Percentiles rank a stretch among this genome's conserved stretches.
Conservation (phyloP, 2,329 filamentous ascomycete species). For the Fusarium nisikadoi region DNA sequence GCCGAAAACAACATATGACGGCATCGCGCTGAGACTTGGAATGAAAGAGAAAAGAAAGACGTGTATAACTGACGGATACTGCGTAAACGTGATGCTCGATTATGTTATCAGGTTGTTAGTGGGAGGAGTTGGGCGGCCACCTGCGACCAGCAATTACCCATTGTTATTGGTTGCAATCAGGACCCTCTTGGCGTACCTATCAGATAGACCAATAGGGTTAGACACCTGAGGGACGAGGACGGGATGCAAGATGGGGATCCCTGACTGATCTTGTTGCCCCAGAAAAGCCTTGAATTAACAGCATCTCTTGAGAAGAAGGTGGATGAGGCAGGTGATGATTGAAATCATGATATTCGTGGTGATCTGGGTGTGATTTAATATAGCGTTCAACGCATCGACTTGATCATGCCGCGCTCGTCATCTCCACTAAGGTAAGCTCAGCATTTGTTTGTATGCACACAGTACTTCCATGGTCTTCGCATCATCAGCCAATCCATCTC, state of each 20-base stretch:
- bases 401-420: not conserved
- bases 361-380: not conserved
- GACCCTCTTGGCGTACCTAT: not conserved
- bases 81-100: too few relatives aligned
- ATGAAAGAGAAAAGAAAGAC: too few relatives aligned
- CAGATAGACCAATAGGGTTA: constrained; percentile 13
- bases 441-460: not conserved
- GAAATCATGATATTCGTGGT: not conserved
- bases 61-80: too few relatives aligned
- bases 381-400: not conserved
- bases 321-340: not conserved
- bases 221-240: not conserved
- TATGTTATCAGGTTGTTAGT: too few relatives aligned
- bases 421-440: not conserved
- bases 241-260: constrained; percentile 26
- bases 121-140: not conserved
- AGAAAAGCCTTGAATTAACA: constrained; percentile 13
- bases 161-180: constrained; percentile 13
- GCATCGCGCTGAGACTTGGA: too few relatives aligned
- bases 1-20: too few relatives aligned
- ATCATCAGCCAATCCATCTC: constrained; percentile 12
- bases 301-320: not conserved
- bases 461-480: not conserved
- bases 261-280: constrained; percentile 17
- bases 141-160: constrained; percentile 6